Conservation (phyloP, 805 yeast species). For the Sugiyamaella smithiae region DNA sequence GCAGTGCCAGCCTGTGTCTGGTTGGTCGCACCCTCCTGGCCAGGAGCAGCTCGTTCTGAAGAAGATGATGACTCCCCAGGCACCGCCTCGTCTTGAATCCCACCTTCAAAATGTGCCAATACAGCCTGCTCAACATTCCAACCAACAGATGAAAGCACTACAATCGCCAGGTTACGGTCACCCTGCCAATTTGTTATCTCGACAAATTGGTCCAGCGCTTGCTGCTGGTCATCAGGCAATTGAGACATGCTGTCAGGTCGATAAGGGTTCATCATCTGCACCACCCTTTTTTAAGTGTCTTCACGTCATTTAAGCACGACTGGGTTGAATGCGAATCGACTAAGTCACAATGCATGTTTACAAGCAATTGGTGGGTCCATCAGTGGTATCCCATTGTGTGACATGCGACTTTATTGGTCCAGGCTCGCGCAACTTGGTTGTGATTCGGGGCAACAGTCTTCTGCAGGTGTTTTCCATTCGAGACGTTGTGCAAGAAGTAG, state of each 20-base stretch:
- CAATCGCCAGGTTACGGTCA: slow-evolving; percentile 30
- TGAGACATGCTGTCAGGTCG: slow-evolving; percentile 10
- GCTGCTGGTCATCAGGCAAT: slow-evolving; percentile 17
- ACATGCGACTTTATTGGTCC: slow-evolving; percentile 39
- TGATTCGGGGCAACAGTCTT: slow-evolving; percentile 62
- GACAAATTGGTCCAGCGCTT: slow-evolving; percentile 29
- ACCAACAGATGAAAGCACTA: slow-evolving; percentile 31
- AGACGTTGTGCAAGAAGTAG: neutral
- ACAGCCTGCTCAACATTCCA: slow-evolving; percentile 41
- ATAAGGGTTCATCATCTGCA: slow-evolving; percentile 1
- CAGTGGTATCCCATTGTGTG: slow-evolving; percentile 62
- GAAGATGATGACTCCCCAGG: neutral
- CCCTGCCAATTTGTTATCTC: slow-evolving; percentile 35
- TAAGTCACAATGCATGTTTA: slow-evolving; percentile 87
- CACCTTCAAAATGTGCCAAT: slow-evolving; percentile 21
- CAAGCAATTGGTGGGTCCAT: slow-evolving; percentile 71
- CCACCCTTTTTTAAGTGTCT: neutral
- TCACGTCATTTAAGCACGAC: too few species aligned
- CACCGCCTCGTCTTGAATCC: neutral
- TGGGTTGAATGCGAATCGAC: too few species aligned
- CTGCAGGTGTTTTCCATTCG: slow-evolving; percentile 51
- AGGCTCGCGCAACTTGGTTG: slow-evolving; percentile 52
- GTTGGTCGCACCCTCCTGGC: neutral
- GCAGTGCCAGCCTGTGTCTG: neutral
- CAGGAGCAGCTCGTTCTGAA: neutral